Conservation (phyloP, 345 rosid species). For the Cardamine chenopodiifolia region DNA sequence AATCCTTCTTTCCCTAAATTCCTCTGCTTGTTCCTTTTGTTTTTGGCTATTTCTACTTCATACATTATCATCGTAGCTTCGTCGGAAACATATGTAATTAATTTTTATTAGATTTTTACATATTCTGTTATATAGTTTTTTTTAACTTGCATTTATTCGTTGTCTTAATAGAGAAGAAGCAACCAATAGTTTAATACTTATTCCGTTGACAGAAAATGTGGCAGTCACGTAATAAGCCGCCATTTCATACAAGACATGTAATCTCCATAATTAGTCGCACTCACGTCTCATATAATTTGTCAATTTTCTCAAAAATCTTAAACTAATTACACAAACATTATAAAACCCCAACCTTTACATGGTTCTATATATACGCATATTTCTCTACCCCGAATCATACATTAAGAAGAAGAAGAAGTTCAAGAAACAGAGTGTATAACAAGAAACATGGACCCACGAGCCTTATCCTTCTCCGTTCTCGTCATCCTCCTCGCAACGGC, state of each 20-base stretch:
- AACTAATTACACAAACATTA: neutral
- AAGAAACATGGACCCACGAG: conserved; percentile 31
- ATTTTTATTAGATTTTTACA: neutral
- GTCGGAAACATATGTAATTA: neutral
- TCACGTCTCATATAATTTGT: conserved; percentile 35
- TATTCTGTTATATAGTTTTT: neutral
- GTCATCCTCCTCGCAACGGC: conserved; percentile 33
- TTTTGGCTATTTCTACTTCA: conserved; percentile 10
- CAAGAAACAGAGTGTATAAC: conserved; percentile 46
- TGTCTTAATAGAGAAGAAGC: neutral
- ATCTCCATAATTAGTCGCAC: conserved; percentile 21
- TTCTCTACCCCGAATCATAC: neutral
- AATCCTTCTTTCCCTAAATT: neutral
- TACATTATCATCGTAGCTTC: neutral
- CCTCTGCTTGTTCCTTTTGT: conserved; percentile 4
- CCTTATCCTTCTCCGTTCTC: conserved; percentile 38
- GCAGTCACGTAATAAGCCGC: conserved; percentile 41
- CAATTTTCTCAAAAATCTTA: neutral
- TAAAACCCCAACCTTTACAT: neutral
- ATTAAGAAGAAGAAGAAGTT: conserved; percentile 10
- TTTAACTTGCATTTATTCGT: neutral
- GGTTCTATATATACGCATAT: conserved; percentile 20
- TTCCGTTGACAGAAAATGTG: conserved; percentile 42
- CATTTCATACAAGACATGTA: conserved; percentile 30
- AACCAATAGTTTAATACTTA: conserved; percentile 1